Evolutionary conservation across 2,329 filamentous ascomycete species (phyloP), one percentile per base, ranked within the genome.

Genomic region (Colletotrichum abscissum): DNA sequence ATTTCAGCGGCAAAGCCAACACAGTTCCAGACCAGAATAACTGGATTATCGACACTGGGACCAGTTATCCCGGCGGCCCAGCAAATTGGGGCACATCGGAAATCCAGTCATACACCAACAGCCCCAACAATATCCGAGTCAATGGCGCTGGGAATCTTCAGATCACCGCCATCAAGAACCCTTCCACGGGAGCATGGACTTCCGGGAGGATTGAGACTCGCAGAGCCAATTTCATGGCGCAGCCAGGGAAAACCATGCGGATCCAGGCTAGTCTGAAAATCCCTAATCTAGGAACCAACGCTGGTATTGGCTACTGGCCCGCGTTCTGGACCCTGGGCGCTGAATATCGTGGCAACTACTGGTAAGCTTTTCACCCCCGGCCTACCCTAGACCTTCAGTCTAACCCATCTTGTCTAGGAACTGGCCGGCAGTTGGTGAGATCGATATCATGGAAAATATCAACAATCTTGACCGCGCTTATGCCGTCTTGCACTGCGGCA

Each of bases 401-500:
- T 7, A 90, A 90, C 80, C 83, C 83, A 0, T 78, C 78, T 26
- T 83, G 80, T 69, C 77, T 2, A 63, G 58, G 46, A 69, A 73
- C 58, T 91, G 89, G 89, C 69, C 69, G 4, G 30, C 57, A 11
- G 69, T 72, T 72, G 87, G 88, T 14, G 89, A 87, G 73, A 86
- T 94, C 0, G 86, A 93, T 55, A 87, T 93, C 4, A 84, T 82
- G n/a, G 86, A 92, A 73, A 90, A 94, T 70, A 86, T 94, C 57
- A 89, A 91, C 72, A 94, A 89, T 86, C 0, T 90, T 88, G 1
- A 84, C 80, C 4, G 88, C 80, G 78, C 80, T 5, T 84, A 86
- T 67, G 88, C 86, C 35, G 88, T 87, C 4, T 79, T 86, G 2
- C 89, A 91, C 81, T 91, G 88, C 80, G 86, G 86, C 28, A 74